These are phyloP conservation scores for Nakazawaea ishiwadae DNA, from an alignment of 805 yeast genomes.

Conservation along the genomic window DNA sequence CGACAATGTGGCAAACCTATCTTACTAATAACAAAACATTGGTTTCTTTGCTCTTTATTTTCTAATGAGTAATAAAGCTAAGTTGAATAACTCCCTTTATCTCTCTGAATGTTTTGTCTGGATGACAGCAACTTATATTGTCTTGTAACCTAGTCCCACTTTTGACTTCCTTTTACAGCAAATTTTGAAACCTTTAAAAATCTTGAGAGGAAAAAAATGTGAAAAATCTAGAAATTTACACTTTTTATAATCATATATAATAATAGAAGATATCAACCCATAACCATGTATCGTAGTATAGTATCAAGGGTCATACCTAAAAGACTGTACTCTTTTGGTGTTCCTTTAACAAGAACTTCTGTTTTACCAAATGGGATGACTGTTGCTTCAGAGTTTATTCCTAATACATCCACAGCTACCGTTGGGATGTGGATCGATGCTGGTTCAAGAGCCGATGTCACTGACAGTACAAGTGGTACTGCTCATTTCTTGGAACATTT, in stretches of 20 bases:
- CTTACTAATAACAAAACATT: too few species aligned
- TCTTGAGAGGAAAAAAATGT: background rate
- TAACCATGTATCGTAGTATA: constrained; percentile 1
- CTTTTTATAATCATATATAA: background rate
- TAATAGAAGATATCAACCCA: too few species aligned
- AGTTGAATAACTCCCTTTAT: too few species aligned
- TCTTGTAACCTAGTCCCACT: background rate
- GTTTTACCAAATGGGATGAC: constrained; percentile 87
- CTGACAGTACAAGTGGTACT: constrained; percentile 78
- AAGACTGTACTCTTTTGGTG: constrained; percentile 13
- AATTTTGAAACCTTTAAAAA: background rate
- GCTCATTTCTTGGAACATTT: constrained; percentile 97
- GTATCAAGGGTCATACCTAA: background rate
- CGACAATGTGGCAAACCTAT: too few species aligned
- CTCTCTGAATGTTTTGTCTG: too few species aligned
- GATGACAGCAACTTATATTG: background rate
- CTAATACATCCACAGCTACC: constrained; percentile 89
- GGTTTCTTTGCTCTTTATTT: too few species aligned
- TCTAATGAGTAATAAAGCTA: too few species aligned
- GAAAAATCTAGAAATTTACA: background rate
- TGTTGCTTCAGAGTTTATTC: constrained; percentile 86
- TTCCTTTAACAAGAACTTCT: constrained; percentile 58
- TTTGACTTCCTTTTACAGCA: background rate
- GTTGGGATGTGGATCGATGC: constrained; percentile 99
- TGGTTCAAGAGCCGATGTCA: constrained; percentile 93